These are phyloP conservation scores for Skeletonema menzelii DNA, from an alignment of 108 stramenopile genomes.

Conservation along the genomic window DNA sequence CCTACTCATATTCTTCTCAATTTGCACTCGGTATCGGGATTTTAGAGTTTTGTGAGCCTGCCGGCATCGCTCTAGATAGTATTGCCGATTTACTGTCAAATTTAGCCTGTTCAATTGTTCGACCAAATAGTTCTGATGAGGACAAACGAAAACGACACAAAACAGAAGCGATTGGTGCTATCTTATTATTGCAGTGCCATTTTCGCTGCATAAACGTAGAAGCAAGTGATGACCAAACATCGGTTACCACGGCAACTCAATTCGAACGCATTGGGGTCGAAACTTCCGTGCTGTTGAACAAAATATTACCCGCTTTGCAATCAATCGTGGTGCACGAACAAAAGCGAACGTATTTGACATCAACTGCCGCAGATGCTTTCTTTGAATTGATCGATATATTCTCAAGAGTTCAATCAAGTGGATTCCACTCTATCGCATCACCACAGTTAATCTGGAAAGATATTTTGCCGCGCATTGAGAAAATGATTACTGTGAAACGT, in stretches of 20 bases:
- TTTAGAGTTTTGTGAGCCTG: background rate
- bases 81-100: background rate
- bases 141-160: background rate
- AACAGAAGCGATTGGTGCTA: background rate
- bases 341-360: conserved; percentile 13
- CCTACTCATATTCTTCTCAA: background rate
- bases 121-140: background rate
- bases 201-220: background rate
- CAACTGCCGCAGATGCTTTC: conserved; percentile 20
- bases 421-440: background rate
- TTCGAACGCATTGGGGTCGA: background rate
- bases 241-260: background rate
- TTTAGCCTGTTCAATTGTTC: background rate
- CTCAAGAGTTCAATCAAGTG: conserved; percentile 1
- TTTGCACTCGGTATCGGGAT: background rate
- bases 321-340: background rate
- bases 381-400: conserved; percentile 32
- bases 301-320: background rate
- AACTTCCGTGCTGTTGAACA: background rate
- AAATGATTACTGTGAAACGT: conserved; percentile 5
- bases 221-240: background rate
- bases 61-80: background rate
- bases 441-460: conserved; percentile 2
- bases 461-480: conserved; percentile 8
- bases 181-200: background rate